Base-by-base conservation (phyloP, 148 eudicot species). In the Heliosperma pusillum region DNA sequence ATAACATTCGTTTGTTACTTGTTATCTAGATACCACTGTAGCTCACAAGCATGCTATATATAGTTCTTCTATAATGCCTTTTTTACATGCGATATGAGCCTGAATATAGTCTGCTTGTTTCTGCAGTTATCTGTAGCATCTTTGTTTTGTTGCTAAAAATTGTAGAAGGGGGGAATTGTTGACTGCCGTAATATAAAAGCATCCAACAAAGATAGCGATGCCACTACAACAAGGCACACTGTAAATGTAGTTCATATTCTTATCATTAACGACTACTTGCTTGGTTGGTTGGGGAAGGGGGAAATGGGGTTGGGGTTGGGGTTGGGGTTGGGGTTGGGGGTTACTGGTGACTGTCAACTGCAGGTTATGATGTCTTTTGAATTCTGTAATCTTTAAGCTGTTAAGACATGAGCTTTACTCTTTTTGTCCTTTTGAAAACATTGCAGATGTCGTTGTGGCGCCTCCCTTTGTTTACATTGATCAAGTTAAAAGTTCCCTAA, bases 401-500 rank as follows among this genome's bases (percentile, higher is more conserved):
- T 47, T 21, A 11, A 47, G 36, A 44, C 21, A 10, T 25, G 57
- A 69, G 26, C 42, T 4, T 61, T 25, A 27, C 56, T 61, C 36
- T 42, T 11, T 55, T 19, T 64, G 36, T 20, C 11, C 27, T 61
- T 9, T n/a, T 7, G 11, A 56, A 59, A 50, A 78, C 79, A 62
- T 11, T 80, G 74, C 93, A 94, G 98, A 94, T 86, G 93, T 94
- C 75, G 98, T 94, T 61, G 97, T 94, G 60, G 84, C 97, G 27
- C 98, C 98, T 75, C 97, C 98, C 5, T 94, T 91, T 82, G 78
- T 91, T 73, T 94, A 94, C 81, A 79, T 94, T 76, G 93, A 94
- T 80, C 93, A 87, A 85, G 98, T 94, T 21, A 94, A 90, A 89
- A 90, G 66, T 79, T 87, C 96, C 26, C 79, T 94, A 64, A 82